Base-by-base conservation (phyloP, 257 asterid genomes). In the Ajuga chamaepitys region DNA sequence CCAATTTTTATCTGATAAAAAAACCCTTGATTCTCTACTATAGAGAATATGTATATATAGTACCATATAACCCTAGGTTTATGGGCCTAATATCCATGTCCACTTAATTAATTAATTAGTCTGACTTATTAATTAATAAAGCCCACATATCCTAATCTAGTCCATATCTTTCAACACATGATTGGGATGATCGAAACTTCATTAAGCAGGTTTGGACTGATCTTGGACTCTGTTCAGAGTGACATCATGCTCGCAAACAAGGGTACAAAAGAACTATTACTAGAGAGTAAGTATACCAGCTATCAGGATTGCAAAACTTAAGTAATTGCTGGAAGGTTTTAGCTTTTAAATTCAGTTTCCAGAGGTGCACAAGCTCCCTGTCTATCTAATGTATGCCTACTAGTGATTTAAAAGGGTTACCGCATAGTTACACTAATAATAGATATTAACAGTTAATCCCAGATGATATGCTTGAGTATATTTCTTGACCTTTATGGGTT, bases 181-280 rank as follows among this genome's bases (percentile, higher is more conserved):
- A 78, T 94, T 61, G 95, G 95, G 64, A 75, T 80, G 85, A 75
- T 90, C 37, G 99, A 94, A 79, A 88, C 89, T 71, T 86, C 93
- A 47, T 69, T 90, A 70, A 86, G 85, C 82, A 86, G 93, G 81
- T 73, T 82, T 47, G 95, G 91, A 65, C 82, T 88, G 84, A 79
- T 88, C 61, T 63, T 90, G 89, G 96, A 94, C 77, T 87, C 95
- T 57, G 74, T 90, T 70, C 99, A 94, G 78, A 74, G 82, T 77
- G 97, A 90, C 75, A 63, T 94, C 72, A 86, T 90, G 85, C 95
- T 88, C 82, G 91, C 75, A 51, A 86, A 88, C 81, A 87, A 80
- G 86, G 89, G 95, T 60, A 88, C 87, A 60, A 90, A 90, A 80
- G 96, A 90, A 79, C 68, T 85, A 63, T 70, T 75, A 58, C 35